Base-by-base conservation (phyloP, 2,329 filamentous ascomycete species). In the Penicillium sp. region DNA sequence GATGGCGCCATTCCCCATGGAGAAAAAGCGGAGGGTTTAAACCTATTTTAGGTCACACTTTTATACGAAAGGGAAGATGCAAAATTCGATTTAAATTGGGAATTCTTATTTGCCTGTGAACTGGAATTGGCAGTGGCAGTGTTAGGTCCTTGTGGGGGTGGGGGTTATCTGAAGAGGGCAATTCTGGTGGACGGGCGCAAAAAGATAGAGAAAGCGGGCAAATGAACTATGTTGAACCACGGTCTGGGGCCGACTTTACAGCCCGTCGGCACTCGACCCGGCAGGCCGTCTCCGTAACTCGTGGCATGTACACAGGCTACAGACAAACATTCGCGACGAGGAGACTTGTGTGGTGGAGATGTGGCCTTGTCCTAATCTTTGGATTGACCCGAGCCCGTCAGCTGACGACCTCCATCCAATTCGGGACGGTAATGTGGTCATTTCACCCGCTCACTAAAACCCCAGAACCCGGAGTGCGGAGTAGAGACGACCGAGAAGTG, bases 1-100 rank as follows among this genome's bases (percentile, higher is more conserved):
- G 35, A 65, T 66, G 57, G 56, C 59, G 59, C 58, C 65, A 68
- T 68, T 65, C 61, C 58, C 67, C 67, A 57, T 67, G 66, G 62
- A 63, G 60, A 65, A 38, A 38, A 52, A 40, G 49, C 8, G 22
- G 30, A 37, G 49, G 49, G 30, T 25, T 52, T 35, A 25, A 37
- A 52, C 49, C 49, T 37, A 25, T 30, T 35, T 52, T 37, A 52
- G 30, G 49, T 52, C 30, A 52, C 30, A 37, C 48, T 14, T 14
- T 16, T 37, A 16, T 11, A 51, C 48, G 22, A 35, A 51, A 35
- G 28, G 6, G 43, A 3, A 14, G 43, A 16, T 14, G 25, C 26
- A 6, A 6, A 7, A 26, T 46, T 46, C 28, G 25, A 40, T 33
- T 22, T 42, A 3, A 45, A 16, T 28, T 46, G 28, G 16, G 13